A percentile compares a stretch with the other conserved stretches of the same genome.
Evolutionary conservation across 2,329 filamentous ascomycete species (phyloP).

Genomic region (Stagonosporopsis vannaccii): DNA sequence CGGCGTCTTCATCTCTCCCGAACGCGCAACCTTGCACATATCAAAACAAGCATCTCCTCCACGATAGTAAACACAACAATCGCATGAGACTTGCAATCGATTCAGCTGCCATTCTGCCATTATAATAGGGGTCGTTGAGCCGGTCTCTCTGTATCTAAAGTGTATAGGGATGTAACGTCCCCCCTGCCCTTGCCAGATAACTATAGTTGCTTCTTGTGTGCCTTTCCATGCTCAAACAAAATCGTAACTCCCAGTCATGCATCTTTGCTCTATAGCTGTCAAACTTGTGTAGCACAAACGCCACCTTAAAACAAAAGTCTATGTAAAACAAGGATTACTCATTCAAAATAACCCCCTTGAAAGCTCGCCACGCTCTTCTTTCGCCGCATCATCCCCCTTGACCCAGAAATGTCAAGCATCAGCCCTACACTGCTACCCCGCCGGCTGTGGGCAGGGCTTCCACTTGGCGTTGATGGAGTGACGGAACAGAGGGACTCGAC

Average conservation of each 20-base stretch:
- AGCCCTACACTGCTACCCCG: conserved; percentile 25
- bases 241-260: neutral
- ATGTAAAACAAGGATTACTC: neutral
- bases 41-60: conserved; percentile 1
- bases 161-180: neutral
- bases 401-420: conserved; percentile 40
- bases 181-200: too few relatives aligned
- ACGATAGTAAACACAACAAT: neutral
- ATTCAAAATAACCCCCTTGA: conserved; percentile 7
- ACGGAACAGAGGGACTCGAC: conserved; percentile 17
- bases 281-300: neutral
- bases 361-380: conserved; percentile 15
- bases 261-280: neutral
- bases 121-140: neutral
- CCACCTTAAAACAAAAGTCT: neutral
- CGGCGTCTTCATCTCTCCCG: conserved; percentile 5
- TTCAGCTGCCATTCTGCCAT: neutral
- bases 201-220: too few relatives aligned
- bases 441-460: conserved; percentile 25
- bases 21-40: conserved; percentile 9
- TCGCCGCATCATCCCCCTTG: conserved; percentile 42
- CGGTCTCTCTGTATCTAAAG: neutral
- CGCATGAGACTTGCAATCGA: neutral
- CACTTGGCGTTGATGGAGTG: conserved; percentile 9
- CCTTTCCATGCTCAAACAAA: too few relatives aligned